Conservation (phyloP, 345 rosid species). For the Eucalyptus pauciflora region DNA sequence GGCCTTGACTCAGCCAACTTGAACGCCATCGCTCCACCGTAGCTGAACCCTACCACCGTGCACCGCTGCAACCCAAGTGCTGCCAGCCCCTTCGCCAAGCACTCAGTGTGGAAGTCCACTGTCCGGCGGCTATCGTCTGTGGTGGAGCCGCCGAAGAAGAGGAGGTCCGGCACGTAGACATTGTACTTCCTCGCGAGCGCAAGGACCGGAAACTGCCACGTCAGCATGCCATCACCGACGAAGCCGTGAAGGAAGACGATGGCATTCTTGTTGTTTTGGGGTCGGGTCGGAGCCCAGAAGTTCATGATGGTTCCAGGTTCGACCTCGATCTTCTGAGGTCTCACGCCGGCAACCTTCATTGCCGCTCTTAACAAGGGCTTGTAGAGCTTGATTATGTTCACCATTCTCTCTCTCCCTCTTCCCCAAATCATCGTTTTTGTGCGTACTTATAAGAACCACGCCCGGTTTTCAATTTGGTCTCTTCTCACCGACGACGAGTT, state of each 20-base stretch:
- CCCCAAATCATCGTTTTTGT: neutral
- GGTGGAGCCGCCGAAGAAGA: constrained; percentile 36
- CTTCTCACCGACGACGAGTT: neutral
- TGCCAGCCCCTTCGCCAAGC: constrained; percentile 17
- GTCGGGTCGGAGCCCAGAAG: neutral
- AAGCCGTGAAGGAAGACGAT: constrained; percentile 37
- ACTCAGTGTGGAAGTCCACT: constrained; percentile 28
- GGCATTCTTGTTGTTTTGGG: neutral
- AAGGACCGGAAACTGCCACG: constrained; percentile 28
- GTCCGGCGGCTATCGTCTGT: constrained; percentile 11
- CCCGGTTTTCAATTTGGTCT: neutral
- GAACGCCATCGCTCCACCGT: constrained; percentile 34
- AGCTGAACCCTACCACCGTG: constrained; percentile 26
- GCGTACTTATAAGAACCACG: neutral
- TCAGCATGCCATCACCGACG: constrained; percentile 9
- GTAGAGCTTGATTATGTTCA: constrained; percentile 2
- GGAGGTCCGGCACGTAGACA: constrained; percentile 38
- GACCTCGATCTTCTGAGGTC: constrained; percentile 6
- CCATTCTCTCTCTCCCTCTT: neutral
- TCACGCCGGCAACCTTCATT: constrained; percentile 9
- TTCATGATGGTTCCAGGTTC: constrained; percentile 17
- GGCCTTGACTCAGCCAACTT: constrained; percentile 27
- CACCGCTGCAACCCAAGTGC: constrained; percentile 24
- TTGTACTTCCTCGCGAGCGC: constrained; percentile 14
- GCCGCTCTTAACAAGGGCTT: neutral